Conservation (phyloP, 345 rosid genomes). For the Nephelium lappaceum region DNA sequence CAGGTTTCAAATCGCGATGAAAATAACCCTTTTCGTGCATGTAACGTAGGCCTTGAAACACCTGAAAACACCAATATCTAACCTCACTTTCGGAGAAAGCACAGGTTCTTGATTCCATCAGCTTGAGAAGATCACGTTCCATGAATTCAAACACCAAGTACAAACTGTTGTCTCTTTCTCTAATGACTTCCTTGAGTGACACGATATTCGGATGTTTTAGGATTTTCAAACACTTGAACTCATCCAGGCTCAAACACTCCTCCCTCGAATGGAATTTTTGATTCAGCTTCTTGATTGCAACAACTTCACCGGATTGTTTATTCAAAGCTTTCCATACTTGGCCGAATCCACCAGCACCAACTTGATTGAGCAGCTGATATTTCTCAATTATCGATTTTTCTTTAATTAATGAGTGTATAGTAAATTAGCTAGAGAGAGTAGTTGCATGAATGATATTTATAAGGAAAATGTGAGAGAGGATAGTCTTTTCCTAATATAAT, state of each 20-base stretch:
- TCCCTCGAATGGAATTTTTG: not conserved
- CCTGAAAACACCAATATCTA: slow-evolving; percentile 50
- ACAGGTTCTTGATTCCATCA: slow-evolving; percentile 32
- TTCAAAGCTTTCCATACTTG: no score
- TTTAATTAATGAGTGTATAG: no score
- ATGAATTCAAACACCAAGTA: slow-evolving; percentile 54
- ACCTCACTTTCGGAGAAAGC: slow-evolving; percentile 38
- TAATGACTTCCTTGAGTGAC: slow-evolving; percentile 48
- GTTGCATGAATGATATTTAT: no score
- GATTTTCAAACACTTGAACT: slow-evolving; percentile 39
- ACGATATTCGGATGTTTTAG: slow-evolving; percentile 51
- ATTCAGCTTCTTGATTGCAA: not conserved
- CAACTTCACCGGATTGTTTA: no score
- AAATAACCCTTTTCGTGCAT: slow-evolving; percentile 50
- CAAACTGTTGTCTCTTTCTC: slow-evolving; percentile 25
- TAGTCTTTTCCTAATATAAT: no score
- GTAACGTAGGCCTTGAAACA: slow-evolving; percentile 47
- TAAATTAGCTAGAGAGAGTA: no score
- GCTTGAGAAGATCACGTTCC: slow-evolving; percentile 48
- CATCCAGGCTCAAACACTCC: slow-evolving; percentile 27
- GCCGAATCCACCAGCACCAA: no score
- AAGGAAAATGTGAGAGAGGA: no score
- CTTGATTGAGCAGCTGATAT: not conserved
- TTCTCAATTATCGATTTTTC: not conserved
- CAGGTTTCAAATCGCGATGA: slow-evolving; percentile 55